Evolutionary conservation across 192 early-diverging fungal species (phyloP), one percentile per base, ranked within the genome.

Genomic region (Coemansia sp.): DNA sequence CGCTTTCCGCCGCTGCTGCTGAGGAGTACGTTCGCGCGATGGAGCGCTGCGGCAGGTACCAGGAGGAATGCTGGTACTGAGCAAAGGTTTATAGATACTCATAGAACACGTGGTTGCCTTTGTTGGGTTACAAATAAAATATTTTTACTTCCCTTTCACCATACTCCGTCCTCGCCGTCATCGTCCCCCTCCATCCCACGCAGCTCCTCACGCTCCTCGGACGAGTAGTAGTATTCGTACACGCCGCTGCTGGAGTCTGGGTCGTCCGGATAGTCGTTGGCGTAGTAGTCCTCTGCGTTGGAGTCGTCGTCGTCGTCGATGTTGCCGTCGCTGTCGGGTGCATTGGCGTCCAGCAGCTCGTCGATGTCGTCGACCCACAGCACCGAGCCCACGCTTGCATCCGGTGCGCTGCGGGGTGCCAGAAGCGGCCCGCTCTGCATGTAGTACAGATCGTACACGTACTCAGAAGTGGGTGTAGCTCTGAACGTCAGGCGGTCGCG

Each of bases 31-130:
- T 72, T 5, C 48, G 52, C n/a, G 26, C 59, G 10, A 85, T 95
- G 83, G 87, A 87, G 62, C 91, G 88, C 62, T 71, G 77, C 4
- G 78, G 89, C 30, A 71, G 90, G 55, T 94, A 90, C 71, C 94
- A 95, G 82, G 88, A 92, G 46, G 95, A 97, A 63, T 92, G 92
- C 64, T 97, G 94, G 94, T 83, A 76, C 60, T 81, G 44, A 46
- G 15, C 10, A 52, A 55, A 7, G n/a, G n/a, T n/a, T 3, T 51
- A 6, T 51, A 51, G 18, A 51, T n/a, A 51, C 30, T 2, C 30
- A 30, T 30, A 30, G 30, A 30, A 30, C 30, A 30, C 30, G 30
- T 3, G 30, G 3, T 41, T 41, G 7, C 39, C 9, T 41, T 41
- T 41, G 12, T 41, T 41, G n/a, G n/a, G n/a, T n/a, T n/a, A 12